A percentile compares a stretch with the other conserved stretches of the same genome.
Evolutionary conservation across 495 filamentous ascomycete genomes (phyloP).

Genomic region (Penicillium robsamsonii): DNA sequence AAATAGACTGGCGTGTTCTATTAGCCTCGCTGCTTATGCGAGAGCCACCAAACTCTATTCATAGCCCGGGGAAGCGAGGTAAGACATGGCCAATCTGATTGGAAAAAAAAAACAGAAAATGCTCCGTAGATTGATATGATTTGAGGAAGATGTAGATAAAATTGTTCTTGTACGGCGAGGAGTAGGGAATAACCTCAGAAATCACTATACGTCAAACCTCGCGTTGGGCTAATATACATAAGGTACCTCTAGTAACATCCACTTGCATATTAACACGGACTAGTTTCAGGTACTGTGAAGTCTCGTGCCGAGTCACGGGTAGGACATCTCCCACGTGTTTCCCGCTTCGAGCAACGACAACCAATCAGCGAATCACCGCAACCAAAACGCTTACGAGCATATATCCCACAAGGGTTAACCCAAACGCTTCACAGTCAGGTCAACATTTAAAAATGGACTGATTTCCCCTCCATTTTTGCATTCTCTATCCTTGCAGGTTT

Average conservation of each 20-base stretch:
- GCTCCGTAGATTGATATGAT: no score
- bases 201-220: neutral
- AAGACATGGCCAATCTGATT: no score
- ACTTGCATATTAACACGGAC: neutral
- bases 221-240: neutral
- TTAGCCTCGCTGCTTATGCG: no score
- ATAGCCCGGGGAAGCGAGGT: no score
- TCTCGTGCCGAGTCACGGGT: neutral
- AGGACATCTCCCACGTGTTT: conserved; percentile 3
- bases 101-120: no score
- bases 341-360: neutral
- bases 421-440: neutral
- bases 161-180: no score
- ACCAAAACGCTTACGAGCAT: neutral
- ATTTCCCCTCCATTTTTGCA: neutral
- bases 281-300: neutral
- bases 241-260: neutral
- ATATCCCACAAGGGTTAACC: neutral
- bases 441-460: conserved; percentile 6
- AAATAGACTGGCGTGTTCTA: no score
- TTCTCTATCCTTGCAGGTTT: neutral
- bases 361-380: neutral
- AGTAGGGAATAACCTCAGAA: no score
- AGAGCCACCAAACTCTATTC: no score
- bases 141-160: no score